Conservation (phyloP, 2,329 filamentous ascomycete genomes). For the Lachnellula subtilissima region DNA sequence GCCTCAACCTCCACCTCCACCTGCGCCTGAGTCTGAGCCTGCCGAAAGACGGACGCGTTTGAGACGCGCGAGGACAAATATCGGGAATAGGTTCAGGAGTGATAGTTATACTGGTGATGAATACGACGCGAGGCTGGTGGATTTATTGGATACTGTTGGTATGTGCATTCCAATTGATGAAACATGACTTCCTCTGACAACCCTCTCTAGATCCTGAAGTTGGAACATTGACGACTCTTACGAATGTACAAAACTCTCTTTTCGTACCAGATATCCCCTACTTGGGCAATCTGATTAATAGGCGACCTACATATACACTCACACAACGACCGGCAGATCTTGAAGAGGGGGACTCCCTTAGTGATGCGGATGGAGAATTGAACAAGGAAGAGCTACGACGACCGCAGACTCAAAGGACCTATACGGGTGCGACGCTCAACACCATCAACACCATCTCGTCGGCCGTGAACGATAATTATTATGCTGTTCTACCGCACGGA, state of each 20-base stretch:
- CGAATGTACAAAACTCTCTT: conserved; percentile 85
- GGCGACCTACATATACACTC: conserved; percentile 72
- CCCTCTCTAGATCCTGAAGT: conserved; percentile 41
- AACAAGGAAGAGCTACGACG: conserved; percentile 8
- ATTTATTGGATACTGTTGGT: conserved; percentile 66
- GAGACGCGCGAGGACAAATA: conserved; percentile 19
- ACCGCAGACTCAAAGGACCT: conserved; percentile 19
- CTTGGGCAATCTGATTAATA: conserved; percentile 69
- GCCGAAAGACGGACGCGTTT: conserved; percentile 11
- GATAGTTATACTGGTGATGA: conserved; percentile 32
- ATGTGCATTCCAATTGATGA: conserved; percentile 25
- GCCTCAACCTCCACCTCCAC: neutral
- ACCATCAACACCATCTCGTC: conserved; percentile 68
- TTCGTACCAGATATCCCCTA: conserved; percentile 80
- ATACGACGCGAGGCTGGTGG: conserved; percentile 59
- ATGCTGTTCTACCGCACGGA: conserved; percentile 74
- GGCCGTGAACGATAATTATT: conserved; percentile 63
- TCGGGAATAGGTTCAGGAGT: conserved; percentile 1
- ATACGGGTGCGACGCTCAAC: conserved; percentile 31
- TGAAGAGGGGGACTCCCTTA: conserved; percentile 18
- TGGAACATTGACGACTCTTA: conserved; percentile 74
- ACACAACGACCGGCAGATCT: conserved; percentile 42
- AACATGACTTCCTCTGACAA: neutral
- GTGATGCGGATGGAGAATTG: conserved; percentile 1
- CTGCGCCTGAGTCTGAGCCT: neutral